Evolutionary conservation across 2,329 filamentous ascomycete genomes (phyloP), one percentile per base, ranked within the genome.

Genomic region (Claviceps humidiphila): DNA sequence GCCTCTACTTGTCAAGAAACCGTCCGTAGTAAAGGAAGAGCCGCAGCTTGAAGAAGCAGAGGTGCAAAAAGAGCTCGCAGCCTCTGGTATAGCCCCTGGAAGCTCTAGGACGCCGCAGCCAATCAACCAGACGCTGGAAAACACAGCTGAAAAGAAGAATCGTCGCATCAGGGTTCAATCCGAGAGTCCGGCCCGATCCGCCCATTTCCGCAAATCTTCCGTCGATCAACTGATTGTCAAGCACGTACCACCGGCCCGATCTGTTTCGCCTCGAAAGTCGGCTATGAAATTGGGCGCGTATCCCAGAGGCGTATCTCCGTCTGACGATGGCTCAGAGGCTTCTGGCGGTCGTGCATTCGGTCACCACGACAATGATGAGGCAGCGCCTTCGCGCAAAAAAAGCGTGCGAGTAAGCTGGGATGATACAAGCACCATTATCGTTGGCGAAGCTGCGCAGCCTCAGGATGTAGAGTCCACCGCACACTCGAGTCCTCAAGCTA

Each of bases 371-470:
- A 60, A 62, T 6, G 70, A 74, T 2, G 75, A 78, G 11, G 26
- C 60, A 1, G 48, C 60, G 2, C 37, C 65, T 1, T 59, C 67
- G 17, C 73, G 78, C 54, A 88, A 81, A 67, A 88, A 84, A 65
- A 77, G 74, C 41, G 78, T 78, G 1, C 75, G 86, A 24, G 86
- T 90, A 47, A 95, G 89, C 68, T 96, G 89, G 62, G 84, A 88
- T 56, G 84, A 88, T 49, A 75, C 77, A 38, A 73, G 68, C n/a
- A 77, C 74, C 8, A 68, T 77, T 9, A 68, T 80, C 2, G 72
- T 80, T 22, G 76, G 74, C 6, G 73, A 80, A 50, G 66, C 73
- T 9, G 66, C 67, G 7, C 60, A 65, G 9, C 57, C 64, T 4
- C 59, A 65, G 2, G 65, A 70, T 45, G 58, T 64, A 1, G 71